phyloP scores from a whole-genome alignment of 2,329 filamentous ascomycete genomes.

The Karstenula rhodostoma region DNA sequence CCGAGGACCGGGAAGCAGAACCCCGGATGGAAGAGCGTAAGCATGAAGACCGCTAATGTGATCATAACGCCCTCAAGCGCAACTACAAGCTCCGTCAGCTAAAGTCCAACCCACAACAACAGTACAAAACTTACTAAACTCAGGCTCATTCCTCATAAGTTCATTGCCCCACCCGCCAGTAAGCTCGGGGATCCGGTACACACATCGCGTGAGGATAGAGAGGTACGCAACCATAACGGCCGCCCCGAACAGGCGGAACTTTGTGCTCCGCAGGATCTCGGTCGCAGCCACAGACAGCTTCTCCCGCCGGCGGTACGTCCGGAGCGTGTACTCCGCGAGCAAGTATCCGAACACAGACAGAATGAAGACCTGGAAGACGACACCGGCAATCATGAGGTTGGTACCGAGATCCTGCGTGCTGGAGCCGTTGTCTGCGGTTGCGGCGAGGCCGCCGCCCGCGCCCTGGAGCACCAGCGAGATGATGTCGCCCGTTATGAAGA shows the following conservation, averaged over 20 bases:
- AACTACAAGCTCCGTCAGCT: slow-evolving; percentile 32
- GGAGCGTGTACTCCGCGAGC: slow-evolving; percentile 48
- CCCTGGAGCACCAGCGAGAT: slow-evolving; percentile 67
- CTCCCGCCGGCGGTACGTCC: slow-evolving; percentile 38
- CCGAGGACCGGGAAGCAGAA: slow-evolving; percentile 47
- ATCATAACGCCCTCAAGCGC: slow-evolving; percentile 64
- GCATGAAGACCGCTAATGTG: slow-evolving; percentile 52
- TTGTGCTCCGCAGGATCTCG: slow-evolving; percentile 29
- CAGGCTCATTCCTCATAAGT: slow-evolving; percentile 58
- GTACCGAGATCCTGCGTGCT: slow-evolving; percentile 56
- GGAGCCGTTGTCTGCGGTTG: slow-evolving; percentile 55
- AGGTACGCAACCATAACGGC: slow-evolving; percentile 53
- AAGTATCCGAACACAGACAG: slow-evolving; percentile 58
- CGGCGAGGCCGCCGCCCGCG: slow-evolving; percentile 65
- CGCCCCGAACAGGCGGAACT: slow-evolving; percentile 42
- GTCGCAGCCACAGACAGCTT: slow-evolving; percentile 31
- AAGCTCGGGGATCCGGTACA: slow-evolving; percentile 60
- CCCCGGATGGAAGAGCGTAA: slow-evolving; percentile 60
- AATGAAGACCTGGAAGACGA: slow-evolving; percentile 64
- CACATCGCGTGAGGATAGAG: slow-evolving; percentile 57
- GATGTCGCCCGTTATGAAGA: slow-evolving; percentile 68
- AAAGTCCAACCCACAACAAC: neutral
- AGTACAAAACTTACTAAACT: slow-evolving; percentile 46
- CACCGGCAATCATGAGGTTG: slow-evolving; percentile 66
- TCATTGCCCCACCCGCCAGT: slow-evolving; percentile 55